A percentile compares a stretch with the other conserved stretches of the same genome.
phyloP scores from a whole-genome alignment of 2,329 filamentous ascomycete genomes.

The Botryosphaeria agaves region DNA sequence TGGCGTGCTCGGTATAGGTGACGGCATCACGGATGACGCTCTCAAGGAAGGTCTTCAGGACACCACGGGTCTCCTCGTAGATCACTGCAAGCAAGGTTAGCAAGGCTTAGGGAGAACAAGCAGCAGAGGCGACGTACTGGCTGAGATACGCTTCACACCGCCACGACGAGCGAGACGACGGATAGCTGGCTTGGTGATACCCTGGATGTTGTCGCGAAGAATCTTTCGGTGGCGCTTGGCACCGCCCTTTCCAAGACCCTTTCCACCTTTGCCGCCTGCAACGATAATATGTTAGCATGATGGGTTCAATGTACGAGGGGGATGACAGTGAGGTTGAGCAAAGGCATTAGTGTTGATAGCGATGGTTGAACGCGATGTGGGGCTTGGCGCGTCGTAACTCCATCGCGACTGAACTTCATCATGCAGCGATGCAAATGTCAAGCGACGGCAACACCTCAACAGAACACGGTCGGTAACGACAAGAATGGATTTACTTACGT shows the following conservation, averaged over 20 bases:
- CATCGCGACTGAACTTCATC: slow-evolving; percentile 11
- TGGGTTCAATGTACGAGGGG: slow-evolving; percentile 5
- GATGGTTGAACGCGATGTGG: slow-evolving; percentile 5
- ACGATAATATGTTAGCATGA: slow-evolving; percentile 14
- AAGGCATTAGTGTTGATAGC: slow-evolving; percentile 4
- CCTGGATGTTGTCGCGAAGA: slow-evolving; percentile 37
- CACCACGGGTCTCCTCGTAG: slow-evolving; percentile 63
- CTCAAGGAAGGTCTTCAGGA: slow-evolving; percentile 64
- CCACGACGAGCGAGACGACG: slow-evolving; percentile 36
- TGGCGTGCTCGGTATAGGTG: slow-evolving; percentile 66
- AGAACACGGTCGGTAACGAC: slow-evolving; percentile 5
- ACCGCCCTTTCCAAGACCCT: slow-evolving; percentile 36
- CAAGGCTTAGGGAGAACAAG: not conserved
- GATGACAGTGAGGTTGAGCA: slow-evolving; percentile 6
- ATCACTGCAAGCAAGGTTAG: slow-evolving; percentile 37
- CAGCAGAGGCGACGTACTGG: slow-evolving; percentile 19
- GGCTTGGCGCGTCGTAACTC: slow-evolving; percentile 12
- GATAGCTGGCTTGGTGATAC: slow-evolving; percentile 37
- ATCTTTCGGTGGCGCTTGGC: slow-evolving; percentile 39
- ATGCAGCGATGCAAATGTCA: slow-evolving; percentile 3
- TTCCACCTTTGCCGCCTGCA: slow-evolving; percentile 35
- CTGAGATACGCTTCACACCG: slow-evolving; percentile 35
- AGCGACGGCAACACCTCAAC: slow-evolving; percentile 3
- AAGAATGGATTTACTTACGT: slow-evolving; percentile 18
- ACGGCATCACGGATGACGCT: slow-evolving; percentile 60